Evolutionary conservation across 805 yeast genomes (phyloP), one percentile per base, ranked within the genome.

Genomic region (Nakazawaea ambrosiae): DNA sequence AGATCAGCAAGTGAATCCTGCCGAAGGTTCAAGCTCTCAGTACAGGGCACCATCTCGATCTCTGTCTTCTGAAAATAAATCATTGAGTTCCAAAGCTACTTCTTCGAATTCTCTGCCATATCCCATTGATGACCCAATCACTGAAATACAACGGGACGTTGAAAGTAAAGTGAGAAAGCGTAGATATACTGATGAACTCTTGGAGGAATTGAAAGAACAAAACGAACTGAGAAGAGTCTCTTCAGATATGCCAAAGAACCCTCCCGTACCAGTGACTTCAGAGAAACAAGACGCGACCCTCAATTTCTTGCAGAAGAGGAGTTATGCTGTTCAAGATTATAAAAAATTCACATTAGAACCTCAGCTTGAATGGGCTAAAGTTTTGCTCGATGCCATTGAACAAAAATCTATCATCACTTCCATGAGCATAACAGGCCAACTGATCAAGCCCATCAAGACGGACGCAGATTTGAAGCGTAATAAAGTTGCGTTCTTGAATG

Each of bases 341-440:
- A 50, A 53, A 33, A 43, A 37, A 10, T 72, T 70, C 43, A 63
- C 73, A 6, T 73, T 80, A 0, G 59, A 52, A 5, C 54, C 73
- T n/a, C 88, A 80, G 55, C 61, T 80, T 40, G 67, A 65, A 32
- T 78, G 81, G 73, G 81, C 84, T n/a, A 69, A 73, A 43, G 60
- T 66, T 12, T 55, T 81, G 22, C 55, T 79, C 17, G 77, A 70
- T 44, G 69, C 78, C 0, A 46, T 67, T 18, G 49, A 57, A 5
- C 58, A 64, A 3, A 61, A 67, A 1, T 66, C 66, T 25, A 46
- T 70, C n/a, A 47, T 61, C 5, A 60, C 62, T 6, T 64, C 63
- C 43, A 71, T 61, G 53, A 60, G 68, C 30, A 67, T 70, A 31
- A 72, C 69, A 49, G 79, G 76, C 14, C 61, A 58, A 39, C 40